Percentiles rank a stretch among this genome's conserved stretches.
phyloP scores from a whole-genome alignment of 192 early-diverging fungal species.

The Backusella tarrabulga region DNA sequence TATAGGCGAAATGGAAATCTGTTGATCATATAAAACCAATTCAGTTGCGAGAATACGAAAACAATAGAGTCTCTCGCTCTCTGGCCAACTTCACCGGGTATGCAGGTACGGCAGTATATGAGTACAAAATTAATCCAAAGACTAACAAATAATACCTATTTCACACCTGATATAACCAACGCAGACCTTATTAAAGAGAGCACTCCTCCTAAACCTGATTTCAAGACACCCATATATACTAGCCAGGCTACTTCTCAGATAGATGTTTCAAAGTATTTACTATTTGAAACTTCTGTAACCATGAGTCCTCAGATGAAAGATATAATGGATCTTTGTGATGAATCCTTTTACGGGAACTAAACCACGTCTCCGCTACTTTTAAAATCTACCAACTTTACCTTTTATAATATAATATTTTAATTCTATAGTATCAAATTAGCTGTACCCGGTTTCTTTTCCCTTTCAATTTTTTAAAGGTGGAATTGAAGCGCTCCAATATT shows the following conservation, averaged over 20 bases:
- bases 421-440: neutral
- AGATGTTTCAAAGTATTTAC: neutral
- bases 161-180: neutral
- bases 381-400: neutral
- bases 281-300: neutral
- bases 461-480: neutral
- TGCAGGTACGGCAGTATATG: neutral
- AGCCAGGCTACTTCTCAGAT: neutral
- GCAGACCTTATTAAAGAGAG: neutral
- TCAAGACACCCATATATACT: neutral
- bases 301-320: neutral
- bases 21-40: neutral
- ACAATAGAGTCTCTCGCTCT: neutral
- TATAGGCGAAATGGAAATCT: neutral
- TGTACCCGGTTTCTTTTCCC: neutral
- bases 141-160: neutral
- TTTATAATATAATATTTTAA: neutral
- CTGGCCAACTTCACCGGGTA: neutral
- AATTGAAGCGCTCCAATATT: neutral
- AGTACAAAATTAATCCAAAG: neutral
- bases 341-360: neutral
- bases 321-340: constrained; percentile 1
- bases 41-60: neutral
- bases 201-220: neutral
- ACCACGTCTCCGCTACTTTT: neutral